Evolutionary conservation across 2,329 filamentous ascomycete genomes (phyloP).

Genomic region (Xylariales sp.): DNA sequence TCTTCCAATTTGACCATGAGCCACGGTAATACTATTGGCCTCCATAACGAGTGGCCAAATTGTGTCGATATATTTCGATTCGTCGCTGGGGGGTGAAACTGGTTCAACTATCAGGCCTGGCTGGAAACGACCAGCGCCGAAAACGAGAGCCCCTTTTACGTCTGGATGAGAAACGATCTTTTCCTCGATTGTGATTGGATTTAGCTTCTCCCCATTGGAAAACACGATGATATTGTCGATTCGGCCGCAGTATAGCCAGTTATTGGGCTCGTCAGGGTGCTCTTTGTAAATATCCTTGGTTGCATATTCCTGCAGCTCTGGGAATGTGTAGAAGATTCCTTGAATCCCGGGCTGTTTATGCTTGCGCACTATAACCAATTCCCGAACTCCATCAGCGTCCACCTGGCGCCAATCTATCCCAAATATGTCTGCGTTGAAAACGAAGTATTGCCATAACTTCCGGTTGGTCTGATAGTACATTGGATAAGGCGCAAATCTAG

Average conservation of each 20-base stretch:
- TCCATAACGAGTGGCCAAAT: conserved; percentile 37
- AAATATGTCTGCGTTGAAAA: conserved; percentile 32
- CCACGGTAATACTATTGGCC: conserved; percentile 37
- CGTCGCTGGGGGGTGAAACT: conserved; percentile 17
- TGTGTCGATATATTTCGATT: too few species aligned
- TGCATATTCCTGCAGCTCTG: conserved; percentile 32
- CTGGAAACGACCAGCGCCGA: conserved; percentile 41
- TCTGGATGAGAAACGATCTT: conserved; percentile 31
- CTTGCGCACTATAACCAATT: conserved; percentile 22
- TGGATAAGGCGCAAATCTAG: conserved; percentile 20
- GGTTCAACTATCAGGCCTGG: conserved; percentile 45
- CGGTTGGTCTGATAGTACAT: conserved; percentile 26
- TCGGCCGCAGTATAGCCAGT: conserved; percentile 33
- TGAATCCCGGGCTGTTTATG: conserved; percentile 15
- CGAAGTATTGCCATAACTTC: conserved; percentile 37
- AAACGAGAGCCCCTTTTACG: conserved; percentile 37
- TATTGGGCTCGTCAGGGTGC: conserved; percentile 30
- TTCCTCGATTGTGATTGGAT: conserved; percentile 39
- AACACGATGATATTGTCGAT: conserved; percentile 45
- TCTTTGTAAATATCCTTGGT: conserved; percentile 39
- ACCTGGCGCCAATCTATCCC: conserved; percentile 36
- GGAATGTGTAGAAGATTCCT: conserved; percentile 35
- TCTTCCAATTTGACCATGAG: conserved; percentile 39
- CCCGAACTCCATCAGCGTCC: conserved; percentile 17
- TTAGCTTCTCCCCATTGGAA: conserved; percentile 46